Base-by-base conservation (phyloP, 2,329 filamentous ascomycete genomes). In the Fusarium napiforme region DNA sequence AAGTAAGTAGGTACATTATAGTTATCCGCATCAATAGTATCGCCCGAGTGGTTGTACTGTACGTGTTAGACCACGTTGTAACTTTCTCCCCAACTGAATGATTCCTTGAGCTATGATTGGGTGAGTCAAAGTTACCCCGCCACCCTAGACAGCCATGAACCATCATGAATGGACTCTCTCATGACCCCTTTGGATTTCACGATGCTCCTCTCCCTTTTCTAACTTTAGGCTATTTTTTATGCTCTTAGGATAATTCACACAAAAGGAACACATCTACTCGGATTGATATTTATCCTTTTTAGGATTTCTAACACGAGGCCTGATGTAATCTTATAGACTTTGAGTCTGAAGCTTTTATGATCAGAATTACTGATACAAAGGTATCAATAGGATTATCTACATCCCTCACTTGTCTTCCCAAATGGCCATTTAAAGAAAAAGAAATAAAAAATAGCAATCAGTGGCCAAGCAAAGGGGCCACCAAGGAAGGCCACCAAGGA, bases 51-150 rank as follows among this genome's bases (percentile, higher is more conserved):
- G 45, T 36, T 26, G 23, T 64, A 42, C 42, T 26, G 28, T 64
- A 42, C 42, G 45, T 32, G 15, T 40, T 70, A 72, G 42, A 65
- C 45, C 64, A 61, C 55, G 36, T 43, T 60, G 34, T 16, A 50
- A 39, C 52, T 63, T 49, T 70, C 26, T 32, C n/a, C 36, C 30
- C 15, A 61, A 64, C 26, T 64, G 40, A 42, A 46, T 52, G 63
- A 68, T 46, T 56, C 46, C 58, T 71, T 43, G n/a, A 28, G 23
- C 15, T 10, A 23, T 67, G 61, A 43, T 66, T 59, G 43, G 50
- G 5, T 23, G 16, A 55, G 21, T 10, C 23, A 42, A 34, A 45
- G 32, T 10, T 37, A 30, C 42, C 47, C 32, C 34, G 50, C 50
- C 19, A 67, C 65, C 65, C 63, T 67, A 53, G 60, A 52, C n/a